phyloP scores from a whole-genome alignment of 75 land plant species.

The Sequoiadendron giganteum region DNA sequence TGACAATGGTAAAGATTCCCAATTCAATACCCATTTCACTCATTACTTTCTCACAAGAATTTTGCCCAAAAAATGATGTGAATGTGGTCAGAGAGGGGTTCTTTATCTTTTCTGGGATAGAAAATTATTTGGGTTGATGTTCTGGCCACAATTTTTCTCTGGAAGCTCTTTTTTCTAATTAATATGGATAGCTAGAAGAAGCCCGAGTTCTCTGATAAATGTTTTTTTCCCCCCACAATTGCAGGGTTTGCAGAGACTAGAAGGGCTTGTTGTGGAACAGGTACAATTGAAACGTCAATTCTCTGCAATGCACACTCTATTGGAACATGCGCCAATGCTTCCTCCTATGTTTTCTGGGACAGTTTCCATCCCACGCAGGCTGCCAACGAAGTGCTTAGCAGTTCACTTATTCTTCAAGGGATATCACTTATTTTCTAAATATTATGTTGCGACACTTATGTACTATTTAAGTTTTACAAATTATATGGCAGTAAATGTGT shows the following conservation, averaged over 20 bases:
- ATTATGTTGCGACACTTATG: not conserved
- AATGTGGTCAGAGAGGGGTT: not conserved
- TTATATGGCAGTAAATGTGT: not conserved
- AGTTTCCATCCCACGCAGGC: conserved; percentile 76
- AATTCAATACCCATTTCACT: not conserved
- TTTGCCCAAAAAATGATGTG: not conserved
- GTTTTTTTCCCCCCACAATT: not conserved
- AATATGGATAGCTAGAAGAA: too few relatives aligned
- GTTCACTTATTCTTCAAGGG: conserved; percentile 35
- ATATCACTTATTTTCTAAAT: conserved; percentile 38
- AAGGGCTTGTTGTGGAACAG: conserved; percentile 85
- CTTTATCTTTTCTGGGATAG: too few relatives aligned
- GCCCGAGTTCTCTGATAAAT: not conserved
- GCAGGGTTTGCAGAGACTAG: conserved; percentile 64
- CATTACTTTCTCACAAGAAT: not conserved
- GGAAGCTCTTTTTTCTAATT: too few relatives aligned
- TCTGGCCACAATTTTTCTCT: too few relatives aligned
- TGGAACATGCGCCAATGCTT: conserved; percentile 72
- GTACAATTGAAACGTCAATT: conserved; percentile 54
- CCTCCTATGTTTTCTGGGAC: conserved; percentile 78
- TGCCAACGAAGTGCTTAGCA: conserved; percentile 49
- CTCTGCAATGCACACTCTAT: conserved; percentile 60
- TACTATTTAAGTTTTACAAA: not conserved
- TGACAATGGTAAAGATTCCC: conserved; percentile 43
- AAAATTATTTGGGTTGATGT: too few relatives aligned